Base-by-base conservation (phyloP, 2,329 filamentous ascomycete genomes). In the Trichoderma sp. region DNA sequence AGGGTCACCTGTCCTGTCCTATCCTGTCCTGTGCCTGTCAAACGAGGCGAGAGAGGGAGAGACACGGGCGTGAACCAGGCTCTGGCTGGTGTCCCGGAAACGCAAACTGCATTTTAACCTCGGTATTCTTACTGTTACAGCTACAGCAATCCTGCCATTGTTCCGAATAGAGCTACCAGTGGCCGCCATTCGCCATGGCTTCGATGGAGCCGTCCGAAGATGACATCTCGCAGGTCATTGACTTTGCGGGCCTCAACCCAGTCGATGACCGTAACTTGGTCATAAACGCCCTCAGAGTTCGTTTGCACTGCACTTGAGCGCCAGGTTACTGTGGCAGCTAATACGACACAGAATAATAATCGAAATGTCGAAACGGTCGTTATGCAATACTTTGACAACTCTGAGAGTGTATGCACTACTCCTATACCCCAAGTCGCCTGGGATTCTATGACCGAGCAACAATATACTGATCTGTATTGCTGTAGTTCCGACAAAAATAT, bases 381-480 rank as follows among this genome's bases (percentile, higher is more conserved):
- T 1, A 83, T 82, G 71, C 85, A 89, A 68, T 89, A 82, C 74
- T 87, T 85, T 66, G 86, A 90, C 73, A 81, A 86, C 63, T 74
- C 83, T 3, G 78, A 80, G 15, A 77, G 57, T 58, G 81, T 83
- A 78, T 68, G 77, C 67, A 32, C n/a, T 6, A 24, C 32, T 21
- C 9, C 28, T 32, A 32, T 32, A 58, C 7, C 43, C 53, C 63
- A 34, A 21, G 36, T 12, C 57, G 26, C 39, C 34, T 21, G 4
- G 12, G n/a, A 28, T 15, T 6, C 39, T 14, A 12, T 30, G 51
- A 11, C n/a, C n/a, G 26, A 18, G 63, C n/a, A 11, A 9, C 39
- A n/a, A 30, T 24, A 61, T 14, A n/a, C 30, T 70, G n/a, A 70
- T 39, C 63, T 73, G 61, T 58, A 53, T 36, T 30, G 26, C 53